phyloP scores from a whole-genome alignment of 73 alveolate species.

The Paramecium bursaria region DNA sequence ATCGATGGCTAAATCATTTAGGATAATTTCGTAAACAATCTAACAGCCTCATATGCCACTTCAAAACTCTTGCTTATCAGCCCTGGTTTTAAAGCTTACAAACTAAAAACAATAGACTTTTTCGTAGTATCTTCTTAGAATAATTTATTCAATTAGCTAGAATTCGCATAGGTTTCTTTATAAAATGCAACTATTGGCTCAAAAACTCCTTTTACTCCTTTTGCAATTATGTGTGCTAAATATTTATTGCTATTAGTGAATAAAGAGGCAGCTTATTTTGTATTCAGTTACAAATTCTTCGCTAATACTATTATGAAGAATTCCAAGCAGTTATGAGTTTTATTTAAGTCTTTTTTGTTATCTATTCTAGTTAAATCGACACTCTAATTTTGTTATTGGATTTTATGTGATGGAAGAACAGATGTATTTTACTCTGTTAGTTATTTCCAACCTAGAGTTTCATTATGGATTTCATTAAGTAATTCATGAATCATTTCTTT shows the following conservation, averaged over 20 bases:
- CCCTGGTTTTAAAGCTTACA: conserved; percentile 81
- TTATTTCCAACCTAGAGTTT: conserved; percentile 43
- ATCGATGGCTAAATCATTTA: conserved; percentile 79
- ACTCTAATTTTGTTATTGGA: conserved; percentile 46
- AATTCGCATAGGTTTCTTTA: conserved; percentile 43
- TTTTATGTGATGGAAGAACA: conserved; percentile 33
- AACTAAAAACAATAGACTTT: conserved; percentile 19
- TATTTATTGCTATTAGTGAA: conserved; percentile 94
- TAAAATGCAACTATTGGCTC: conserved; percentile 83
- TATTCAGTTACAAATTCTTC: conserved; percentile 84
- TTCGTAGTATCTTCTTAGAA: conserved; percentile 61
- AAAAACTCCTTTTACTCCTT: conserved; percentile 96
- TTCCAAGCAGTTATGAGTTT: conserved; percentile 79
- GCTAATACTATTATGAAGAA: conserved; percentile 90
- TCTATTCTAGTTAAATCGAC: conserved; percentile 71
- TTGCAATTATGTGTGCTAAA: conserved; percentile 93
- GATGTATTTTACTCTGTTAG: conserved; percentile 8
- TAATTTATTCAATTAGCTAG: conserved; percentile 8
- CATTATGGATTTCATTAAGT: conserved; percentile 50
- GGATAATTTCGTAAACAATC: conserved; percentile 82
- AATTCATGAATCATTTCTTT: conserved; percentile 67
- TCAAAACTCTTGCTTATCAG: conserved; percentile 78
- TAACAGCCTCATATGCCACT: conserved; percentile 79
- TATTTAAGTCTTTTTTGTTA: conserved; percentile 54
- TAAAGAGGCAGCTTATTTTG: conserved; percentile 96